Evolutionary conservation across 345 rosid species (phyloP).

Genomic region (Triadica sebifera): DNA sequence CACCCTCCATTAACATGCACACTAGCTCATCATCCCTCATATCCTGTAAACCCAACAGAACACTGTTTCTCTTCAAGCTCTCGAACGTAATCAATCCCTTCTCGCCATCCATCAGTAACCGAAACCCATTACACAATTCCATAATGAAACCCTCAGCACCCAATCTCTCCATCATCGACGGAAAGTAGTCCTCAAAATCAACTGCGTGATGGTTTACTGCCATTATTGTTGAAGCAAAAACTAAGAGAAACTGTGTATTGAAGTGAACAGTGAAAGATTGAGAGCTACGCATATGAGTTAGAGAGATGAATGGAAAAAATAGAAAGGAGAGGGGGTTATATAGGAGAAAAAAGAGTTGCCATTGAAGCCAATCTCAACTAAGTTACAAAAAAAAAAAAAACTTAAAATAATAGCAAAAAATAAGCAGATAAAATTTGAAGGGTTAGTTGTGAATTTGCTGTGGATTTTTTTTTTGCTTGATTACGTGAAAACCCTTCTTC

Average conservation of each 20-base stretch:
- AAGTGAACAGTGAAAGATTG: not conserved
- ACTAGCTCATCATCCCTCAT: constrained; percentile 56
- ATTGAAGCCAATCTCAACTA: constrained; percentile 9
- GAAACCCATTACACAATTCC: constrained; percentile 60
- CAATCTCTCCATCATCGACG: constrained; percentile 51
- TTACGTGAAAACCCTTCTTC: constrained; percentile 40
- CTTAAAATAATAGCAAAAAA: not conserved
- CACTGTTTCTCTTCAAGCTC: constrained; percentile 62
- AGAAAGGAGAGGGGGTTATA: constrained; percentile 21
- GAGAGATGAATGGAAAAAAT: not conserved
- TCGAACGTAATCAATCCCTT: constrained; percentile 63
- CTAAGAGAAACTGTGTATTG: too few relatives aligned
- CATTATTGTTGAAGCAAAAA: constrained; percentile 9
- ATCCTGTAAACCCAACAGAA: constrained; percentile 47
- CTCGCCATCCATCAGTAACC: constrained; percentile 56
- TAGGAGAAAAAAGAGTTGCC: constrained; percentile 21
- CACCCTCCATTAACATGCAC: constrained; percentile 64
- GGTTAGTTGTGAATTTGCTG: constrained; percentile 25
- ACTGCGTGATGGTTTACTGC: constrained; percentile 22
- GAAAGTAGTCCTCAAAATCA: constrained; percentile 58
- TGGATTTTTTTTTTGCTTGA: constrained; percentile 26
- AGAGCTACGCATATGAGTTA: not conserved
- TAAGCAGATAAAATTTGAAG: not conserved
- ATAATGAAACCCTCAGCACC: constrained; percentile 56
- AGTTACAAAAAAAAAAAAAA: constrained; percentile 8